phyloP scores from a whole-genome alignment of 2,329 filamentous ascomycete species.

The Penicillium sp. region DNA sequence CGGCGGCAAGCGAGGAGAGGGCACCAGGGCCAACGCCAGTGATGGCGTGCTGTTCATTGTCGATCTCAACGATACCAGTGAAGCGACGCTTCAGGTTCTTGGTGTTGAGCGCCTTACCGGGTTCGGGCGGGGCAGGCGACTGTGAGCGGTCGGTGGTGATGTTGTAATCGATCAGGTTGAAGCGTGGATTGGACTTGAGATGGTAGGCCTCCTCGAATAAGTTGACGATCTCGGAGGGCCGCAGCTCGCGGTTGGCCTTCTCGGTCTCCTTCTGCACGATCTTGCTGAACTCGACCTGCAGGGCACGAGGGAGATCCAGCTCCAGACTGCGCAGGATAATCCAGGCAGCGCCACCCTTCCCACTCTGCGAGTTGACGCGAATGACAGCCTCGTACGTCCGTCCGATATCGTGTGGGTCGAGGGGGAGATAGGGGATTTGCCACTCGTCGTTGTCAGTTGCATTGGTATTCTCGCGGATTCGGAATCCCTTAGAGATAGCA shows the following conservation, averaged over 20 bases:
- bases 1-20: slow-evolving; percentile 82
- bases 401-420: slow-evolving; percentile 90
- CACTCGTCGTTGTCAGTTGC: slow-evolving; percentile 65
- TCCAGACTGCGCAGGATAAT: slow-evolving; percentile 85
- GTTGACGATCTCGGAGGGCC: slow-evolving; percentile 75
- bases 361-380: slow-evolving; percentile 92
- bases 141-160: slow-evolving; percentile 79
- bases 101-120: slow-evolving; percentile 71
- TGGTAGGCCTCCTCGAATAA: slow-evolving; percentile 90
- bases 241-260: slow-evolving; percentile 74
- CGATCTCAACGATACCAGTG: slow-evolving; percentile 77
- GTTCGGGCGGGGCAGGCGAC: slow-evolving; percentile 66
- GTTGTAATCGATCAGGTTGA: slow-evolving; percentile 85
- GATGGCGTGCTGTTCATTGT: slow-evolving; percentile 74
- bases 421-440: slow-evolving; percentile 86
- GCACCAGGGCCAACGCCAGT: slow-evolving; percentile 83
- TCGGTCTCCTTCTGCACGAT: slow-evolving; percentile 83
- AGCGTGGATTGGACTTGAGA: slow-evolving; percentile 76
- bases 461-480: slow-evolving; percentile 61
- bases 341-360: slow-evolving; percentile 93
- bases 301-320: slow-evolving; percentile 85
- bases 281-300: slow-evolving; percentile 87
- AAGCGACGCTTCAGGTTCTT: slow-evolving; percentile 78
- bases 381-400: slow-evolving; percentile 98
- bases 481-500: slow-evolving; percentile 85